These are phyloP conservation scores for Sclerotinia subarctica DNA, from an alignment of 2,329 filamentous ascomycete genomes.

Conservation along the genomic window DNA sequence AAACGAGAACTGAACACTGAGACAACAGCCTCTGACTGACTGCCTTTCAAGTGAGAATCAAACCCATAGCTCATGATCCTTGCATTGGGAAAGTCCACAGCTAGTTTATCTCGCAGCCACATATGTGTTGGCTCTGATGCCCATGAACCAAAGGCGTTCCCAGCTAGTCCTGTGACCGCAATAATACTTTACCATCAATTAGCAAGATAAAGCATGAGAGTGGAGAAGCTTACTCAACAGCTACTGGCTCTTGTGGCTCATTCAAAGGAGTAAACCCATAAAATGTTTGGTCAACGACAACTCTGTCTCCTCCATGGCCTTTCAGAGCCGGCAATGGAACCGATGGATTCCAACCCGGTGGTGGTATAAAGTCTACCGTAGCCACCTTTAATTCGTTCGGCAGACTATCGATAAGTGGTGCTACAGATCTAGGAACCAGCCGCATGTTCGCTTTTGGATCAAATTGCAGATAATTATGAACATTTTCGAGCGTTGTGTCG, in stretches of 20 bases:
- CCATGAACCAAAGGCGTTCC: conserved; percentile 42
- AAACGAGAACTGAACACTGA: conserved; percentile 17
- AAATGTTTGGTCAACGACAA: conserved; percentile 19
- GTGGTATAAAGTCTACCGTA: conserved; percentile 19
- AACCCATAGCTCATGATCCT: conserved; percentile 39
- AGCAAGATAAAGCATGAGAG: background rate
- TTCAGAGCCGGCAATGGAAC: conserved; percentile 10
- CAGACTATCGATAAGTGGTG: conserved; percentile 9
- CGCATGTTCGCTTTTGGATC: conserved; percentile 1
- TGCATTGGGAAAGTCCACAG: conserved; percentile 35
- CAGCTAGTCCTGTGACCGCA: conserved; percentile 45
- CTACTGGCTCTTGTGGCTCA: conserved; percentile 12
- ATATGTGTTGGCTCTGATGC: conserved; percentile 37
- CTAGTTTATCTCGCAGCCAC: conserved; percentile 42
- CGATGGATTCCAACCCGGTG: conserved; percentile 10
- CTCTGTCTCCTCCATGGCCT: conserved; percentile 9
- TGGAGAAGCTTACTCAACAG: conserved; percentile 10
- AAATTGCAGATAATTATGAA: conserved; percentile 16
- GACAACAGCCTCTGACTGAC: conserved; percentile 12
- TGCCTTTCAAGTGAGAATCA: conserved; percentile 33
- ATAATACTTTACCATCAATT: conserved; percentile 29
- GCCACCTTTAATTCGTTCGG: conserved; percentile 15
- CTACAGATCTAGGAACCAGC: conserved; percentile 14
- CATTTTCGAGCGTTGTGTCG: conserved; percentile 13
- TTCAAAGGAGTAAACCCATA: conserved; percentile 20